Evolutionary conservation across 176 grass and related monocot genomes (phyloP), one percentile per base, ranked within the genome.

Genomic region (Tillandsia fasciculata): DNA sequence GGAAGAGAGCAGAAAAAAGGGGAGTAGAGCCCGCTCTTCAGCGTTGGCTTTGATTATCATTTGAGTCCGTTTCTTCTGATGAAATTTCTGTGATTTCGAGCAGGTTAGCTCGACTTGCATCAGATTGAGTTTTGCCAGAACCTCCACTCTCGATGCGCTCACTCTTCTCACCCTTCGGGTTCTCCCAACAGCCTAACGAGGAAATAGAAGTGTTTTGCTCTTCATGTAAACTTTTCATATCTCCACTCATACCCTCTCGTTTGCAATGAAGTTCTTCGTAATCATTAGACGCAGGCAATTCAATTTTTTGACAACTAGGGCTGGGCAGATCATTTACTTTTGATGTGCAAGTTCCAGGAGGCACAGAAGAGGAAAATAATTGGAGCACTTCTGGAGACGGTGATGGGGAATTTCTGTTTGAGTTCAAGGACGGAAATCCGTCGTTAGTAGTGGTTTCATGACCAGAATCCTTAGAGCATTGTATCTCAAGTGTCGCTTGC

Each of bases 391-490:
- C 79, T 69, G 76, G 81, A 77, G 76, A 71, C 47, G 67, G 48
- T 48, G 49, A 83, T 28, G 70, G 79, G 49, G 85, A 80, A 77
- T 77, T 77, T 61, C 68, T 26, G 48, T 92, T 92, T 22, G 85
- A 68, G 63, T 78, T 92, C 18, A 77, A 57, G 53, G 77, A 66
- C 13, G 75, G 78, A 1, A 51, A 27, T 26, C 51, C 49, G 69
- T 51, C 74, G 63, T 33, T 76, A 69, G 52, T 77, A 51, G 70
- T 51, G 22, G 29, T 68, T 13, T 66, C 61, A 33, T 69, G 76
- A 61, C 63, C 48, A 56, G 69, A 80, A 50, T 68, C 69, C 49
- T 72, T 74, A 17, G 79, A 49, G 77, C 70, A 65, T 5, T 58
- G 68, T 69, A 66, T 64, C 59, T 74, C 72, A 42, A 70, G 61